Evolutionary conservation across 148 eudicot genomes (phyloP), one percentile per base, ranked within the genome.

Genomic region (Nepenthes mirabilis): DNA sequence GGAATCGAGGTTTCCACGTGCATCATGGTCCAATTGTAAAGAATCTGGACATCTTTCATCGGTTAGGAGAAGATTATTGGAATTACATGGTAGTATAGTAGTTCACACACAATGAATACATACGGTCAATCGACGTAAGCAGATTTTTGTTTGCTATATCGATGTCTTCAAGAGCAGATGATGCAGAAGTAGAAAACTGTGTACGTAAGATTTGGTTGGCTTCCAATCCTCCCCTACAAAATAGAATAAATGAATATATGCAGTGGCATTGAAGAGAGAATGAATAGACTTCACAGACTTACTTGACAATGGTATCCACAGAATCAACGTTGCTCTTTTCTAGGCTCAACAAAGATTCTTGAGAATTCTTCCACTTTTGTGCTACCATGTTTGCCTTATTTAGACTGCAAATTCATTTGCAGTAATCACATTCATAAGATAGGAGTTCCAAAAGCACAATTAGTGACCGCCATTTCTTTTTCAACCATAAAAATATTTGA

Each of bases 311-410:
- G 58, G 77, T 76, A 63, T 84, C 78, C n/a, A 86, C 70, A 47
- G 97, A 89, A 74, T 85, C 85, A 69, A 94, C 81, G 65, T 89
- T 94, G 68, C 66, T 81, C 78, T 80, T 81, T 74, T 86, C 95
- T 45, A 94, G 75, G 68, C 76, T 68, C 61, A 94, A 76, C 82
- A 94, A 77, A 10, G 97, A 94, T 61, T 77, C 76, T 59, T 94
- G 87, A 63, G 97, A 91, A 75, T 75, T 78, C 53, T 70, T 86
- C 99, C 99, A 94, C 53, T 94, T 97, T 64, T 76, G 81, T 47
- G 85, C 78, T 40, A 95, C 95, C 72, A 80, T 65, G 74, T 82
- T 79, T 32, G 89, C 86, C 77, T 93, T 81, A 47, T 74, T 70
- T 86, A 86, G 58, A 77, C 99, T 94, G 83, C 55, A 70, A 56